Conservation (phyloP, 2,329 filamentous ascomycete genomes). For the Westerdykella sp. region DNA sequence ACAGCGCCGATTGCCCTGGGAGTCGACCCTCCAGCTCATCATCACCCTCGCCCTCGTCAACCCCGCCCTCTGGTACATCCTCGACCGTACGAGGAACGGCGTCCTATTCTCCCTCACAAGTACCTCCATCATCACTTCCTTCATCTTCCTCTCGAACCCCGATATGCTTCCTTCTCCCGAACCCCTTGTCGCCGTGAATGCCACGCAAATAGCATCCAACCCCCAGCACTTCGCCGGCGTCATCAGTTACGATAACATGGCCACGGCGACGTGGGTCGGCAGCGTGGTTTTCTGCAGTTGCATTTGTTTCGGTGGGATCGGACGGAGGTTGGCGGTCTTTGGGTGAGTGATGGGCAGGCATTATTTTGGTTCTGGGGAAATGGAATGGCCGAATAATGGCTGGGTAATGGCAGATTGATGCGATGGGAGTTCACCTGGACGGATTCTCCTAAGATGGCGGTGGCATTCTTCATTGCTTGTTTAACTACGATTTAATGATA, state of each 20-base stretch:
- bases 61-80: conserved; percentile 90
- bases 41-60: conserved; percentile 85
- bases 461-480: too few species aligned
- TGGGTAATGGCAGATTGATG: too few species aligned
- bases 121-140: conserved; percentile 64
- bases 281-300: conserved; percentile 93
- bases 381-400: too few species aligned
- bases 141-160: conserved; percentile 70
- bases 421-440: too few species aligned
- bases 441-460: too few species aligned
- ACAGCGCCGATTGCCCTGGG: conserved; percentile 84
- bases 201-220: conserved; percentile 14
- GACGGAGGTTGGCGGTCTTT: conserved; percentile 60
- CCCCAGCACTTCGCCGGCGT: conserved; percentile 46
- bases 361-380: too few species aligned
- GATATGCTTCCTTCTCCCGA: conserved; percentile 60
- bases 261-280: conserved; percentile 78
- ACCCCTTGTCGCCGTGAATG: conserved; percentile 17
- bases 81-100: conserved; percentile 82
- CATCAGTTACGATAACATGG: conserved; percentile 58
- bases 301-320: conserved; percentile 94
- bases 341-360: neutral
- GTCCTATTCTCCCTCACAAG: conserved; percentile 72
- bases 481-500: neutral
- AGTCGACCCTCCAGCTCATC: conserved; percentile 89